Base-by-base conservation (phyloP, 352 stramenopile species). In the Globisporangium ultimum region DNA sequence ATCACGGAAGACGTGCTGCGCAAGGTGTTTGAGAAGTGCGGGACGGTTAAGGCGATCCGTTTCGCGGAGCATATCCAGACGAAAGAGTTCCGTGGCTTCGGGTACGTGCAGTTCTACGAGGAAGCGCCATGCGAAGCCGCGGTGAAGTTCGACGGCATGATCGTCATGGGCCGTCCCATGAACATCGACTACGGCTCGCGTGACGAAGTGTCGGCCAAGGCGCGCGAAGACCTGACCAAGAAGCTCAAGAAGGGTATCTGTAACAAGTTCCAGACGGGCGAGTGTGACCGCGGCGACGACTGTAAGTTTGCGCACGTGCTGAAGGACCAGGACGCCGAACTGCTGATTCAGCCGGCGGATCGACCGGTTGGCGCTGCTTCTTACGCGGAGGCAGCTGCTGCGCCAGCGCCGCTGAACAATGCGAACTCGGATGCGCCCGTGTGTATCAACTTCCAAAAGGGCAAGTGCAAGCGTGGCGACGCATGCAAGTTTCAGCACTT, bases 81-180 rank as follows among this genome's bases (percentile, higher is more conserved):
- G 2, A 85, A 89, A 52, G 83, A 94, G 66, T 94, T 94, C 51
- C 82, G 85, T 38, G 85, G 85, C 47, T 94, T 94, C 55, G 85
- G 80, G 14, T 89, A 94, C 70, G 89, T 99, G 28, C 89, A 98
- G 61, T 99, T 97, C 67, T 91, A 97, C 66, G 91, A 96, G 54
- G 74, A 88, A 49, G 74, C 84, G 7, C 82, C 89, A 36, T 97
- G 91, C 3, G 82, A 97, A 58, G 79, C 76, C 34, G 94, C 93
- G 4, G 74, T 98, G 43, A 72, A 71, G 54, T 55, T 89, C 4
- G 78, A 94, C 60, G 83, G 83, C 32, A 88, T 82, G 68, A 73
- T 94, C 46, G 85, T 94, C 42, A 93, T 94, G 81, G 85, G 85
- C 6, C 66, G 85, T 13, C 80, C 85, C 9, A 92, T 94, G 79